phyloP scores from a whole-genome alignment of 1,139 yeast genomes.

The Zygoascus hellenicus region DNA sequence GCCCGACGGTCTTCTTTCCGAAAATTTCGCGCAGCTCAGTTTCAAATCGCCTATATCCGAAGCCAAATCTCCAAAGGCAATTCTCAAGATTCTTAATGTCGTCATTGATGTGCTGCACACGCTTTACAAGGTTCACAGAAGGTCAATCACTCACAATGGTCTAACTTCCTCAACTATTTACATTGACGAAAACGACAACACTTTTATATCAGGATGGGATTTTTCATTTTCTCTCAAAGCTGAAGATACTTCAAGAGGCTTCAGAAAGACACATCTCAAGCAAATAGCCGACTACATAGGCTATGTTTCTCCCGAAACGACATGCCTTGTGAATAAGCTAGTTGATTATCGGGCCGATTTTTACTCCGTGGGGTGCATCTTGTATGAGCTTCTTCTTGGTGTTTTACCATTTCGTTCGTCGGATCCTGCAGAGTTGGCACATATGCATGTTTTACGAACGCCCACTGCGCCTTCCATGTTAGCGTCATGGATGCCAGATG shows the following conservation, averaged over 20 bases:
- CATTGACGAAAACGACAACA: constrained; percentile 32
- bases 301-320: constrained; percentile 49
- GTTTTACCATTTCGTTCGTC: constrained; percentile 42
- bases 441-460: constrained; percentile 41
- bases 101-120: constrained; percentile 37
- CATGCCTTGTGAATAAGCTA: constrained; percentile 39
- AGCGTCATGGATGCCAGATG: constrained; percentile 38
- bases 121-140: constrained; percentile 39
- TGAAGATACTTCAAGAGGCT: constrained; percentile 40
- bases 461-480: constrained; percentile 40
- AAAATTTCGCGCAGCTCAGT: neutral
- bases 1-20: neutral
- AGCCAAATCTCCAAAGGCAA: constrained; percentile 19
- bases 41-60: neutral
- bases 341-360: constrained; percentile 49
- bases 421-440: constrained; percentile 40
- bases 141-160: constrained; percentile 48
- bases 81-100: constrained; percentile 36
- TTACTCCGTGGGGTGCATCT: constrained; percentile 46
- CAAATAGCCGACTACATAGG: constrained; percentile 41
- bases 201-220: constrained; percentile 48
- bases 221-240: constrained; percentile 42
- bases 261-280: constrained; percentile 27
- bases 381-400: constrained; percentile 47
- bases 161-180: constrained; percentile 40